phyloP scores from a whole-genome alignment of 192 early-diverging fungal species.

The Piromyces finnis region DNA sequence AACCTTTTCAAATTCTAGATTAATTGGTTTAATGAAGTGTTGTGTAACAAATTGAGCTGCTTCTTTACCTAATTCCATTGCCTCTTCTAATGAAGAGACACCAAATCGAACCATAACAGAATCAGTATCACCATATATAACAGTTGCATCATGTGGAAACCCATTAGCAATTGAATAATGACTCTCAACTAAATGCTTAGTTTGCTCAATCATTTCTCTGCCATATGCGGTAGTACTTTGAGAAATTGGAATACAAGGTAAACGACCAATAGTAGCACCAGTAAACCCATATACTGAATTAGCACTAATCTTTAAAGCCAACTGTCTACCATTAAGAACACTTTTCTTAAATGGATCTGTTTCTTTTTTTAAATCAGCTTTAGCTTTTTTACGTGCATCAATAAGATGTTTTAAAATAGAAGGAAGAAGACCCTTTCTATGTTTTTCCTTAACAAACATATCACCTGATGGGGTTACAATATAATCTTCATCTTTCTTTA shows the following conservation, averaged over 20 bases:
- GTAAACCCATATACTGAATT: slow-evolving; percentile 98
- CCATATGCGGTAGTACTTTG: slow-evolving; percentile 87
- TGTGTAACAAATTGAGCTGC: slow-evolving; percentile 73
- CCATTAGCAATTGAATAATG: slow-evolving; percentile 73
- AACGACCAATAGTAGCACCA: slow-evolving; percentile 76
- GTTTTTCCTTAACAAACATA: slow-evolving; percentile 65
- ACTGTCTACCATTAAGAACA: slow-evolving; percentile 87
- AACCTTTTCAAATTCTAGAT: slow-evolving; percentile 99
- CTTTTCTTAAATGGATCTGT: slow-evolving; percentile 87
- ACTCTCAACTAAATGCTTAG: slow-evolving; percentile 63
- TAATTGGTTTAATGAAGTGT: slow-evolving; percentile 80
- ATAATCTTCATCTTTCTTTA: slow-evolving; percentile 68
- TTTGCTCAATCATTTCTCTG: slow-evolving; percentile 85
- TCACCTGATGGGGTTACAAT: slow-evolving; percentile 73
- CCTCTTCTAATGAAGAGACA: slow-evolving; percentile 46
- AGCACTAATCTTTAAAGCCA: slow-evolving; percentile 87
- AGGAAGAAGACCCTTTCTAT: slow-evolving; percentile 70
- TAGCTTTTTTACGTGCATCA: slow-evolving; percentile 79
- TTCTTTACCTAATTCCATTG: slow-evolving; percentile 69
- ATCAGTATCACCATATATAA: slow-evolving; percentile 98
- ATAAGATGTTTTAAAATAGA: slow-evolving; percentile 75
- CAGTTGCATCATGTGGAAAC: slow-evolving; percentile 66
- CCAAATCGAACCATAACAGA: slow-evolving; percentile 99
- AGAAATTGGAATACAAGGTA: slow-evolving; percentile 86
- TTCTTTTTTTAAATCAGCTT: slow-evolving; percentile 86